phyloP scores from a whole-genome alignment of 2,329 filamentous ascomycete genomes.

The Dactylellina drechsleri region DNA sequence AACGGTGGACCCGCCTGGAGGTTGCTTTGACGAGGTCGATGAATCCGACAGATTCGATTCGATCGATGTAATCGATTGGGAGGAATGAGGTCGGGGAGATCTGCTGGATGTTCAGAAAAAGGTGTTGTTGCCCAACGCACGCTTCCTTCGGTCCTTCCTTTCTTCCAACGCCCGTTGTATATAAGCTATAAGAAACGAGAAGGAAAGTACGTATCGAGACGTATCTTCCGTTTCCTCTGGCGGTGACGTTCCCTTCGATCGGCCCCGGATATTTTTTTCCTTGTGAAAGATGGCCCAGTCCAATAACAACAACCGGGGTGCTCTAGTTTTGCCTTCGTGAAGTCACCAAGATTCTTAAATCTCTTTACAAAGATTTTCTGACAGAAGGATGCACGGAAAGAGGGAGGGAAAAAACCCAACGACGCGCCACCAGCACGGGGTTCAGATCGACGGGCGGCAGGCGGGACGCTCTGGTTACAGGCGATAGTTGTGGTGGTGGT shows the following conservation, averaged over 20 bases:
- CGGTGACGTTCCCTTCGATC: slow-evolving; percentile 20
- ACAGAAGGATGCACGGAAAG: slow-evolving; percentile 5
- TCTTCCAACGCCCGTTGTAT: no score
- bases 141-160: not conserved
- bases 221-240: not conserved
- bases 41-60: no score
- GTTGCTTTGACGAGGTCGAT: no score
- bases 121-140: slow-evolving; percentile 51
- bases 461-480: slow-evolving; percentile 20
- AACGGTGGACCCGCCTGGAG: no score
- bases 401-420: slow-evolving; percentile 17
- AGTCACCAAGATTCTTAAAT: slow-evolving; percentile 23
- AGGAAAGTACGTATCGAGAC: no score
- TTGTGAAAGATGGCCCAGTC: not conserved
- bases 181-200: no score
- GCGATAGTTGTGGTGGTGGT: slow-evolving; percentile 29
- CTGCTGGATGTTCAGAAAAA: slow-evolving; percentile 19
- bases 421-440: slow-evolving; percentile 44
- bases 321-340: slow-evolving; percentile 32
- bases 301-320: not conserved
- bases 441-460: slow-evolving; percentile 28
- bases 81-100: slow-evolving; percentile 32
- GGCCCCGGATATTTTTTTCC: slow-evolving; percentile 35
- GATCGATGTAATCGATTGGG: not conserved
- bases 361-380: slow-evolving; percentile 16